A percentile compares a stretch with the other conserved stretches of the same genome.
Conservation (phyloP, 139 green algal genomes). For the Micromonas pusilla region DNA sequence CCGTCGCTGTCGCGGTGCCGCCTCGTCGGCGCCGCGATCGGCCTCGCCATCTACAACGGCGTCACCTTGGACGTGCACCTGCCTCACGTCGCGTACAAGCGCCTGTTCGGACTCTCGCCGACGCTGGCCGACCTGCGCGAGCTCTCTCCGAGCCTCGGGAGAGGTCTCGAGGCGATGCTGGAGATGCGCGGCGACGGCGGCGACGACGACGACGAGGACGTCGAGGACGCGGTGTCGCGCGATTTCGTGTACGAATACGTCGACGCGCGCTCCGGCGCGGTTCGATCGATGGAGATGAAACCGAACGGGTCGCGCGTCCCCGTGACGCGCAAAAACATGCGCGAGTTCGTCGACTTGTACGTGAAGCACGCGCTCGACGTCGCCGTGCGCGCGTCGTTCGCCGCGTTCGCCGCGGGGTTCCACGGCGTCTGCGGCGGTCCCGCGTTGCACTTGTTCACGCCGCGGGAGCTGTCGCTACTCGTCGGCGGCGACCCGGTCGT, state of each 20-base stretch:
- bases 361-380: conserved; percentile 20
- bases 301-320: conserved; percentile 38
- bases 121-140: conserved; percentile 41
- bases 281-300: conserved; percentile 42
- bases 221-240: not conserved
- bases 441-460: conserved; percentile 48
- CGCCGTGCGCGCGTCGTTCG: conserved; percentile 48
- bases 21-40: conserved; percentile 76
- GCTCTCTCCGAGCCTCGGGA: conserved; percentile 26
- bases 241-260: not conserved
- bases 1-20: conserved; percentile 57
- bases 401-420: conserved; percentile 57
- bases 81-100: conserved; percentile 71
- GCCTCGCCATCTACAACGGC: conserved; percentile 87
- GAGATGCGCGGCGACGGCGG: conserved; percentile 34
- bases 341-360: conserved; percentile 65
- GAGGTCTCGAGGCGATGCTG: conserved; percentile 37
- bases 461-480: conserved; percentile 71
- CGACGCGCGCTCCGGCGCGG: conserved; percentile 3
- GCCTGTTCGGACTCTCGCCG: conserved; percentile 53
- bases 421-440: conserved; percentile 33
- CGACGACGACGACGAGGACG: conserved; percentile 20
- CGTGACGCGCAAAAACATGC: conserved; percentile 56
- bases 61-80: conserved; percentile 81
- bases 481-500: conserved; percentile 51